Conservation (phyloP, 306 rosid species). For the Dryas octopetala region DNA sequence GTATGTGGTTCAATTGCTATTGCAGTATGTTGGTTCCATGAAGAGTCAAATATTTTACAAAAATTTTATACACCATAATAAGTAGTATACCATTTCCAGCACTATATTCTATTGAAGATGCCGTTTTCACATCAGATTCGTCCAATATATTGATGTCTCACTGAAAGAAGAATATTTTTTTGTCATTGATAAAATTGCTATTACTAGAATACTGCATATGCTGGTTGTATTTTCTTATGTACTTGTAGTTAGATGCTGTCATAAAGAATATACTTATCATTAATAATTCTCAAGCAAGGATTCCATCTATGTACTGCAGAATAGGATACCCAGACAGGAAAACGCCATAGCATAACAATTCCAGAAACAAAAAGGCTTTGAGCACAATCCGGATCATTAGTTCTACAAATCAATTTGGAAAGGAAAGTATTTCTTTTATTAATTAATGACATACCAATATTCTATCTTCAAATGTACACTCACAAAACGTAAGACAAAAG, state of each 20-base stretch:
- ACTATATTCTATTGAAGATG: background rate
- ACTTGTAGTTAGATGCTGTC: background rate
- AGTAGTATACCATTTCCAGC: background rate
- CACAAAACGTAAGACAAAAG: conserved; percentile 63
- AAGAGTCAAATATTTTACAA: background rate
- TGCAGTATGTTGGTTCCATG: background rate
- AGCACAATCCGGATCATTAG: conserved; percentile 8
- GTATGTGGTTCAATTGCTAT: conserved; percentile 20
- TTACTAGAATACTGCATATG: background rate
- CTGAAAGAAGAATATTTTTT: background rate
- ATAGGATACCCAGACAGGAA: background rate
- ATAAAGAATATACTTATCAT: background rate
- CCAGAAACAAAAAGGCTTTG: background rate
- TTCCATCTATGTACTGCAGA: background rate
- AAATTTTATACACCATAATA: conserved; percentile 8
- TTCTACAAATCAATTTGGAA: conserved; percentile 20
- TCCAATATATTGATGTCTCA: background rate
- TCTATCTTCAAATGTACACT: conserved; percentile 32
- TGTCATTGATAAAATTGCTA: background rate
- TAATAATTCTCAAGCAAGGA: background rate
- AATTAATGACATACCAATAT: conserved; percentile 24
- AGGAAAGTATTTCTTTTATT: conserved; percentile 22
- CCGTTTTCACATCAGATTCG: background rate
- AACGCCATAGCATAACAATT: background rate
- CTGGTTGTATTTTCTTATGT: background rate